A percentile compares a stretch with the other conserved stretches of the same genome.
Evolutionary conservation across 257 asterid species (phyloP).

Genomic region (Nicotiana obtusifolia): DNA sequence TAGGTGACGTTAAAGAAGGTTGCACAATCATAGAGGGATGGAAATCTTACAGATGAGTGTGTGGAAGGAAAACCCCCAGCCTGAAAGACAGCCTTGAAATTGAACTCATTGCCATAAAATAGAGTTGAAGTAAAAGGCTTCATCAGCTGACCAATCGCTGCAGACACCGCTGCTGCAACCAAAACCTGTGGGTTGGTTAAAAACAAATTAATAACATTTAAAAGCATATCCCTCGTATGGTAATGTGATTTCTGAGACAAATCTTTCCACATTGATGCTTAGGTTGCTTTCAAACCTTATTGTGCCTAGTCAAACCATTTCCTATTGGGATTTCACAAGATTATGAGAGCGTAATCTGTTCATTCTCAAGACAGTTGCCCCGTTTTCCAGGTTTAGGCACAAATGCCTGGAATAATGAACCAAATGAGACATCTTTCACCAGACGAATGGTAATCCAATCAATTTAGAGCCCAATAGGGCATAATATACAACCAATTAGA

Average conservation of each 20-base stretch:
- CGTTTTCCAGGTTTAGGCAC: background rate
- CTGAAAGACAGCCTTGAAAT: conserved; percentile 37
- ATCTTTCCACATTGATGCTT: background rate
- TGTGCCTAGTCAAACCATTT: background rate
- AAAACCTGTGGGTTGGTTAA: conserved; percentile 41
- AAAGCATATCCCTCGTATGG: background rate
- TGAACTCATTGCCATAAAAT: conserved; percentile 46
- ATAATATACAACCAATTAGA: no score
- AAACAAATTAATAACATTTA: background rate
- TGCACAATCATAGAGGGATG: background rate
- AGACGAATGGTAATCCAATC: no score
- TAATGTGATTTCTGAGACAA: background rate
- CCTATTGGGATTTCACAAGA: background rate
- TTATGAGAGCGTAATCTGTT: background rate
- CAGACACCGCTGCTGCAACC: conserved; percentile 60
- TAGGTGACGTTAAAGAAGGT: background rate
- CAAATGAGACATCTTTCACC: no score
- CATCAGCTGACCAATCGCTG: conserved; percentile 67
- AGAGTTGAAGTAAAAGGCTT: conserved; percentile 61
- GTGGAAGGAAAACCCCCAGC: conserved; percentile 91
- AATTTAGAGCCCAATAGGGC: no score
- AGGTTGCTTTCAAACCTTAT: background rate
- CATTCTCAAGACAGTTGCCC: background rate
- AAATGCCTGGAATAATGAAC: no score
- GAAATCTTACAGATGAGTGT: conserved; percentile 63